Evolutionary conservation across 345 rosid genomes (phyloP), one percentile per base, ranked within the genome.

Genomic region (Populus tremula): DNA sequence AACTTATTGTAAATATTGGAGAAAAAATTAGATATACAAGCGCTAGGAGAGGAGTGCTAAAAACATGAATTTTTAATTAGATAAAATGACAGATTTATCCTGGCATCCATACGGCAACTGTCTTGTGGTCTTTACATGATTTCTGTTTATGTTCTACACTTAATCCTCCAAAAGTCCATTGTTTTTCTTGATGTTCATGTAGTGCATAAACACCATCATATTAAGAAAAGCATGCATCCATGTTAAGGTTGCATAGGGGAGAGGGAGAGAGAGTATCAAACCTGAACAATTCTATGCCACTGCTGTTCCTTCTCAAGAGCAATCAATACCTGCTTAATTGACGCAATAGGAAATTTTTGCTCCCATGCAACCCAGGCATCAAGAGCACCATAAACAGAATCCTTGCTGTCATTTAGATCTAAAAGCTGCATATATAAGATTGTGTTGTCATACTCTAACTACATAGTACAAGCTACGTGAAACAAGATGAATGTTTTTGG

Each of bases 351-450:
- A 84, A 95, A 95, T 20, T 81, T 87, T 31, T 83, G 90, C 86
- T 95, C 98, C 97, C 98, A 93, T 67, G 99, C 98, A 82, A 94
- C 93, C 97, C 98, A 95, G 56, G 97, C 96, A 86, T 95, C 97
- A 39, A 95, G 92, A 84, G 94, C 87, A 82, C 98, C 92, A 80
- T 95, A 95, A 45, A 95, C 87, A 50, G 90, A 90, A 82, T 93
- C 98, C 86, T 91, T 93, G 80, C 85, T 81, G 84, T 95, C 94
- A 79, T 86, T 87, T 18, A 93, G 84, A 78, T 91, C 93, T 72
- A 85, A 79, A 80, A 95, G 94, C 98, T 94, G 88, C 85, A 77
- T 2, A 67, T 27, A 75, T 50, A 47, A 70, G 35, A 33, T 27
- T 59, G 13, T 27, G 27, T 43, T 2, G 16, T 2, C 13, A 54